Conservation (phyloP, 441 rosid species). For the Kokia cookei region DNA sequence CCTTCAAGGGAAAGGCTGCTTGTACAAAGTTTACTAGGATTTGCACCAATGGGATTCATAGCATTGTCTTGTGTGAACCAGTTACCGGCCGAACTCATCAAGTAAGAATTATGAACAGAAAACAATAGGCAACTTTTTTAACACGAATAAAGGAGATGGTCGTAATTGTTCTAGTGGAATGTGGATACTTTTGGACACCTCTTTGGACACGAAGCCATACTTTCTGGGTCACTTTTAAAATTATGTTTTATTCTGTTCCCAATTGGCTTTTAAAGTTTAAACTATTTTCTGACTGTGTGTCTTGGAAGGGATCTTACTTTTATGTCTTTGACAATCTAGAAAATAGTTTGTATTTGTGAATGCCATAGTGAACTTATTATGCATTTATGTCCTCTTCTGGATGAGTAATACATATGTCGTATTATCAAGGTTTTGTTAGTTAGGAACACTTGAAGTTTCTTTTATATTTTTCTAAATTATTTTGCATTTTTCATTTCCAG, state of each 20-base stretch:
- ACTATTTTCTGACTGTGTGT: neutral
- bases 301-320: neutral
- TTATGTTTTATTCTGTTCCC: neutral
- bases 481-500: neutral
- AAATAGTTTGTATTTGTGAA: neutral
- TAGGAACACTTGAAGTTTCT: neutral
- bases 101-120: slow-evolving; percentile 35
- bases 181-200: neutral
- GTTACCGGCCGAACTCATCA: slow-evolving; percentile 94
- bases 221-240: neutral
- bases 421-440: neutral
- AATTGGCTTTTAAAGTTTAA: neutral
- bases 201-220: neutral
- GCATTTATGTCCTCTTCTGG: neutral
- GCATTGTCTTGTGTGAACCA: slow-evolving; percentile 85
- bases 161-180: neutral
- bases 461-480: neutral
- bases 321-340: neutral
- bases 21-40: slow-evolving; percentile 81
- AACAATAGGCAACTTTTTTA: neutral
- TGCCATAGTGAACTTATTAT: neutral
- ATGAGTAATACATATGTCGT: neutral
- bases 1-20: slow-evolving; percentile 68
- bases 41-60: slow-evolving; percentile 65
- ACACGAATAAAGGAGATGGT: neutral